A percentile compares a stretch with the other conserved stretches of the same genome.
phyloP scores from a whole-genome alignment of 352 stramenopile species.

The Globisporangium okanoganense region DNA sequence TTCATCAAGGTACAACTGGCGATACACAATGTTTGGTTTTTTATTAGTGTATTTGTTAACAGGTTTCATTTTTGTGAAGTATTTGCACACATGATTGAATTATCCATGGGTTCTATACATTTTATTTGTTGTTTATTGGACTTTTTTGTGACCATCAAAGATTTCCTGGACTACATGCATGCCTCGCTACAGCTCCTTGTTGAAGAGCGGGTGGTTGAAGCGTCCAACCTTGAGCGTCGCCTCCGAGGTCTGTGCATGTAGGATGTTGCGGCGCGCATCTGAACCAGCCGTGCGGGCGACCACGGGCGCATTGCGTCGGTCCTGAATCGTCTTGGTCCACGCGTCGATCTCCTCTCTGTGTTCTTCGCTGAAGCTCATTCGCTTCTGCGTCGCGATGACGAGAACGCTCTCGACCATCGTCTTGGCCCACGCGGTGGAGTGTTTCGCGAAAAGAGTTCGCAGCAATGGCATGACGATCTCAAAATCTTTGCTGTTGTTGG shows the following conservation, averaged over 20 bases:
- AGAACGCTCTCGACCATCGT: conserved; percentile 58
- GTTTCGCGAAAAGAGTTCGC: conserved; percentile 52
- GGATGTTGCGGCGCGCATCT: conserved; percentile 66
- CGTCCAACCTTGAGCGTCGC: conserved; percentile 55
- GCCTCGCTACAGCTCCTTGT: conserved; percentile 34
- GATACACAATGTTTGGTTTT: no score
- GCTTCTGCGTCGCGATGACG: conserved; percentile 42
- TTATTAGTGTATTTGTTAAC: no score
- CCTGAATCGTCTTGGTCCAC: conserved; percentile 61
- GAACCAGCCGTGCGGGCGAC: conserved; percentile 38
- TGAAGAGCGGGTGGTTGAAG: conserved; percentile 78
- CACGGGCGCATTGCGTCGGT: conserved; percentile 35
- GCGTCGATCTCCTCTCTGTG: conserved; percentile 52
- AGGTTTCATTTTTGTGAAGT: no score
- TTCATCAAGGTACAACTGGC: background rate
- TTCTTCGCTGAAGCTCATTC: conserved; percentile 42
- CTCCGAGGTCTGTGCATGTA: conserved; percentile 35
- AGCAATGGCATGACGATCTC: conserved; percentile 57
- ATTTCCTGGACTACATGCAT: no score
- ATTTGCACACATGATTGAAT: no score
- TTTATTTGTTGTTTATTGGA: no score
- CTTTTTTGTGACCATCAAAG: background rate
- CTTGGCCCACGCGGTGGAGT: conserved; percentile 51
- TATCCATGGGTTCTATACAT: no score
- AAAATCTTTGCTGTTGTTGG: conserved; percentile 14